Conservation (phyloP, 78 protist genomes). For the Dictyostelium discoideum region DNA sequence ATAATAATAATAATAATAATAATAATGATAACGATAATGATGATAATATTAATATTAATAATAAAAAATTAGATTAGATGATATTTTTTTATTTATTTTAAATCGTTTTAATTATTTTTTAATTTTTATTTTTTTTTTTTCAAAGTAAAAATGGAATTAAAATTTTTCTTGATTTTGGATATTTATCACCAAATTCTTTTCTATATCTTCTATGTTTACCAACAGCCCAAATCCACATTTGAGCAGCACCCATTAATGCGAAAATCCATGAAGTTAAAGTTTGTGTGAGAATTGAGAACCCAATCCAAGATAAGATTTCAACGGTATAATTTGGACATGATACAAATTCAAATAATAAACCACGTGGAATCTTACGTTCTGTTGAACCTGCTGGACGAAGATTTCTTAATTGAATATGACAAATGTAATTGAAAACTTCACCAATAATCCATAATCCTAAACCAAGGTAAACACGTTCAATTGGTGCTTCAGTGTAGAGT, state of each 20-base stretch:
- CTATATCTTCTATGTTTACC: slow-evolving; percentile 84
- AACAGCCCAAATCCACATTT: slow-evolving; percentile 92
- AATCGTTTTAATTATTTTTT: not conserved
- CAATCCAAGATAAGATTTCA: slow-evolving; percentile 89
- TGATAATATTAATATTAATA: slow-evolving; percentile 1
- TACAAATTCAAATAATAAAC: slow-evolving; percentile 76
- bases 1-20: not conserved
- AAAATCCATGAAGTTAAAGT: slow-evolving; percentile 77
- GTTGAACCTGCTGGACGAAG: slow-evolving; percentile 84
- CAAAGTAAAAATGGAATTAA: slow-evolving; percentile 87
- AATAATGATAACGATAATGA: not conserved
- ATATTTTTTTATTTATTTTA: not conserved
- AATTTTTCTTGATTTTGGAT: slow-evolving; percentile 82
- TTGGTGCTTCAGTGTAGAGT: slow-evolving; percentile 68
- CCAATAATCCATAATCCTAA: slow-evolving; percentile 12
- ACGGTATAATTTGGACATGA: slow-evolving; percentile 93
- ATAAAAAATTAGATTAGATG: not conserved
- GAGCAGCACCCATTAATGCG: slow-evolving; percentile 86
- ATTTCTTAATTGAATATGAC: slow-evolving; percentile 85
- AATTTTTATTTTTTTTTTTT: slow-evolving; percentile 25
- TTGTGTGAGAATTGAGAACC: slow-evolving; percentile 84
- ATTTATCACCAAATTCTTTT: slow-evolving; percentile 71
- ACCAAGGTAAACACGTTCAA: slow-evolving; percentile 21
- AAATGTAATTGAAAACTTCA: slow-evolving; percentile 55
- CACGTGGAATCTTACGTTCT: slow-evolving; percentile 84